Evolutionary conservation across 2,329 filamentous ascomycete species (phyloP), one percentile per base, ranked within the genome.

Genomic region (Phialophora tarda): DNA sequence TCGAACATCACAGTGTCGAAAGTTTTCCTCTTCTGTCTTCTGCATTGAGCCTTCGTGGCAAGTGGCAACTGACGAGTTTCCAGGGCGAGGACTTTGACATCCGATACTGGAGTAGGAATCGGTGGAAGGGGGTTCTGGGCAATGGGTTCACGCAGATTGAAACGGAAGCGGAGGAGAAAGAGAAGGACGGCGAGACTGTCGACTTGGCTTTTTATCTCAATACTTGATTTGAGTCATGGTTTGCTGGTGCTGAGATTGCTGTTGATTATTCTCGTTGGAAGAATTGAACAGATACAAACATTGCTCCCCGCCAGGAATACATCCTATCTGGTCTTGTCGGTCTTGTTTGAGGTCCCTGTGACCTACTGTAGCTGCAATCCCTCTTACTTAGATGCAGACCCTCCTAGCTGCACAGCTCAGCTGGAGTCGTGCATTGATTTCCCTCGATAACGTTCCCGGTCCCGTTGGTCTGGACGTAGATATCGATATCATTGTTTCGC

Each of bases 101-200:
- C 24, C 32, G 61, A 30, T 70, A 68, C 30, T 26, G 48, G 8
- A 58, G 57, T 24, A 14, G 21, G 57, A 70, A 70, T 30, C 66
- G 66, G 2, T 70, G 59, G 57, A 23, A 54, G 6, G 78, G 76
- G 38, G 76, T 79, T 61, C 41, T 69, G 41, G 71, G 69, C 72
- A 81, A 81, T 68, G 63, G 74, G 28, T 81, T 80, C 70, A 75
- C 77, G 3, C 79, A 76, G 56, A 59, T 81, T 71, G 80, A 82
- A 68, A 75, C 65, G 60, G 63, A 63, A 21, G 55, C 57, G 1
- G 63, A 68, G 54, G 55, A 62, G 44, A 60, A 59, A 34, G 61
- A 62, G 47, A 47, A 30, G 28, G 24, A 56, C 3, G 64, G 59
- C 24, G 67, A 69, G 47, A n/a, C 28, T 21, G 64, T 66, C 17